Evolutionary conservation across 2,329 filamentous ascomycete species (phyloP), one percentile per base, ranked within the genome.

Genomic region (Aspergillus eucalypticola): DNA sequence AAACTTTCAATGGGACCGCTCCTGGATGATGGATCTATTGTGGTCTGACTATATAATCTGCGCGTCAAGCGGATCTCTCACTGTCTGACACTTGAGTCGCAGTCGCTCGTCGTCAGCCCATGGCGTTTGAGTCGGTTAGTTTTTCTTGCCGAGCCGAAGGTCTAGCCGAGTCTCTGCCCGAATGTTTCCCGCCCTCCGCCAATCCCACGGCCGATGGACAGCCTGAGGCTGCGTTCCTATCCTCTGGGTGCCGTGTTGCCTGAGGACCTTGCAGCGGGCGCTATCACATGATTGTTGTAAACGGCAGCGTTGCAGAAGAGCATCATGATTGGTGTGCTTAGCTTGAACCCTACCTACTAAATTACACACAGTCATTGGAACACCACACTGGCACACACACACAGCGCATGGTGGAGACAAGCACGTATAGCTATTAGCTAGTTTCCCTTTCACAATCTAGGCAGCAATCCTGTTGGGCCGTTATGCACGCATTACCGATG

Each of bases 401-500:
- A 44, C 19, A 23, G 41, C 32, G 13, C 7, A 13, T 6, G 32
- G 32, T 35, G 32, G 32, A 13, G 32, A 35, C 32, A 2, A 35
- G 32, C 32, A 13, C 32, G 25, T 27, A 27, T 27, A 27, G 25
- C 32, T 13, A 15, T 5, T 15, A 35, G 32, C 32, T 35, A 11
- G 32, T 35, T 10, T 7, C 41, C 41, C 19, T 44, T 44, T 44
- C 41, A 35, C 32, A 35, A 35, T 35, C 41, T 8, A 50, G 46
- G 46, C 46, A 50, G 46, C 46, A 50, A 27, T 50, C 29, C 46
- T 19, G 15, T 29, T 35, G 32, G 32, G 5, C 15, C 23, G 7
- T 50, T 29, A 32, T 50, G 53, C 50, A 17, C 29, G 38, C 56
- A 54, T 59, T 59, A 21, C 23, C 21, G 46, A 44, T 13, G 17